Evolutionary conservation across 2,329 filamentous ascomycete genomes (phyloP), one percentile per base, ranked within the genome.

Genomic region (Alternaria sp.): DNA sequence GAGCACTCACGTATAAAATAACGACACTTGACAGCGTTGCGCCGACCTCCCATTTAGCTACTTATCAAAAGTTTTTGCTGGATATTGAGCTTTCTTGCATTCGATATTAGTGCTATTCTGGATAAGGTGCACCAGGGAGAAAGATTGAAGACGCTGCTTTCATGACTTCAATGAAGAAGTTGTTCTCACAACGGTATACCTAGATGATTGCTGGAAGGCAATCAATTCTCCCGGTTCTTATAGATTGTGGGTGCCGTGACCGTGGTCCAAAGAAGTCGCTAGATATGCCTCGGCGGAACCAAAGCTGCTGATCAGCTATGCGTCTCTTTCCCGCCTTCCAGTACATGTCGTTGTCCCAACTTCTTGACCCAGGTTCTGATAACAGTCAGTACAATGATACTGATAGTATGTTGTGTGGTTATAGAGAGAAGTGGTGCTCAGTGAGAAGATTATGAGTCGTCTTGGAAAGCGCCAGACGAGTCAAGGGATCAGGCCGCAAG

Each of bases 381-480:
- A n/a, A 28, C 25, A 9, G 25, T 65, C 13, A 65, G 46, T 44
- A 49, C 6, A 17, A 7, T 9, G 13, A 44, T 30, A 23, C 40
- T 17, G n/a, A 30, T 4, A 25, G 21, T 10, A 10, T 11, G 9
- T 28, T 26, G 28, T 15, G n/a, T 21, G 19, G 28, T n/a, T 9
- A 8, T 6, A n/a, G 6, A 9, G 13, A 54, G 11, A 45, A 47
- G 25, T 13, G n/a, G 44, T 63, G 66, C 58, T 79, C 77, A 79
- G 77, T 77, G 77, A 78, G 77, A 79, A 79, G 76, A 79, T 78
- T 74, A 32, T 69, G 57, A 69, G 64, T 79, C 77, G 70, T 72
- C 77, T 72, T 45, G 62, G 74, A 78, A 64, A 62, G 57, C 47
- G 23, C 64, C 36, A 55, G 49, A 67, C 68, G 69, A 74, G 65